phyloP scores from a whole-genome alignment of 2,329 filamentous ascomycete genomes.

The Sporothrix pseudoabietina region DNA sequence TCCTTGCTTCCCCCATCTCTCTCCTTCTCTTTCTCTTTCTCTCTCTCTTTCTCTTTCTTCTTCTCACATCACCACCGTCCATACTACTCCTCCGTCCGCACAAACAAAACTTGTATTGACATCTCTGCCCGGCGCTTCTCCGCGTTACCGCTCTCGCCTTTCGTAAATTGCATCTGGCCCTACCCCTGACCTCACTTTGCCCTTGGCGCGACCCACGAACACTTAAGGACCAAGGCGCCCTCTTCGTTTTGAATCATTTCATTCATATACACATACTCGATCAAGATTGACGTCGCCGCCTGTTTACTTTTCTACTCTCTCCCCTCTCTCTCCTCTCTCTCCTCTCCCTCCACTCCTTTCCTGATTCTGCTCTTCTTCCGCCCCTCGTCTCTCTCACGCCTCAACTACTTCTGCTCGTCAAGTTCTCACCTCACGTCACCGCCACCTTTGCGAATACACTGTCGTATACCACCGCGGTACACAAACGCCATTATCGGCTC shows the following conservation, averaged over 20 bases:
- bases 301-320: neutral
- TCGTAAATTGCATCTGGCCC: neutral
- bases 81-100: neutral
- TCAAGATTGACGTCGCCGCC: neutral
- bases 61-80: conserved; percentile 13
- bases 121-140: conserved; percentile 26
- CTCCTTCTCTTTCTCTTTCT: conserved; percentile 13
- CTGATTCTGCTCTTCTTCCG: neutral
- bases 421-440: neutral
- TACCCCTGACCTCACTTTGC: conserved; percentile 21
- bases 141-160: conserved; percentile 7
- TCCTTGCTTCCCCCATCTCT: conserved; percentile 9
- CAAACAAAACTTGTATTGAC: conserved; percentile 6
- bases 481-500: neutral
- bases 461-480: neutral
- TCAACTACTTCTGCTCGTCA: neutral
- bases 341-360: neutral
- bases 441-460: neutral
- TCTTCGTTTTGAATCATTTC: conserved; percentile 9
- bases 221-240: conserved; percentile 20
- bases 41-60: neutral
- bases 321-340: neutral
- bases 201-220: neutral
- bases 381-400: neutral
- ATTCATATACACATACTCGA: neutral